Evolutionary conservation across 2,329 filamentous ascomycete species (phyloP), one percentile per base, ranked within the genome.

Genomic region (Lecanicillium sp.): DNA sequence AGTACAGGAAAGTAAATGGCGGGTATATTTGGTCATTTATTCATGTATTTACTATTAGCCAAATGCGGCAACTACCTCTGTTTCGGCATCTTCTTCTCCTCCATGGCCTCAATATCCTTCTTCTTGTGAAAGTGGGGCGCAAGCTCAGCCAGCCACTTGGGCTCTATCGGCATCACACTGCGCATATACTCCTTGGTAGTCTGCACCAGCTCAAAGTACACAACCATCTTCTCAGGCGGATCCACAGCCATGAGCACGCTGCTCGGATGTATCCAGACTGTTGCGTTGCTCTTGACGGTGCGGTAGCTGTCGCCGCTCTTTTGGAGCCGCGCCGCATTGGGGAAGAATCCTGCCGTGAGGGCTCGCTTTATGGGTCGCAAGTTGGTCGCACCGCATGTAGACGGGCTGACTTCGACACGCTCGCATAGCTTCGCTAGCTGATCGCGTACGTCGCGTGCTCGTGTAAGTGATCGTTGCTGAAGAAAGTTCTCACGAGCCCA

Each of bases 81-180:
- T 44, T 59, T 64, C 3, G 63, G 63, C 62, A 65, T 65, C 51
- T 64, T 94, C 65, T 77, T 85, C 43, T 86, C 83, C 53, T 87
- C 86, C 50, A 95, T 56, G 14, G 73, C 80, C 53, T 95, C 90
- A 29, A 95, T 59, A 55, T 95, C 88, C 63, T 87, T 83, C 65
- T 85, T 83, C 65, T 94, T 95, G 59, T 95, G 86, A 55, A 88
- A 95, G 65, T 96, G 92, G 45, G 90, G 90, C 45, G 92, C 92
- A 44, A 92, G 78, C 62, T 96, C 90, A 6, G 79, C 75, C 50
- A 98, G 58, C 89, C 89, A 95, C 55, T 80, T 78, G 0, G 84
- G 70, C 54, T 94, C 80, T 37, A 96, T 75, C 1, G 88, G 88
- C 70, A 95, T 81, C 42, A 84, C 84, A 51, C 78, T 85, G 17